These are phyloP conservation scores for Phytophthora niederhauseri DNA, from an alignment of 352 stramenopile species.

Conservation along the genomic window DNA sequence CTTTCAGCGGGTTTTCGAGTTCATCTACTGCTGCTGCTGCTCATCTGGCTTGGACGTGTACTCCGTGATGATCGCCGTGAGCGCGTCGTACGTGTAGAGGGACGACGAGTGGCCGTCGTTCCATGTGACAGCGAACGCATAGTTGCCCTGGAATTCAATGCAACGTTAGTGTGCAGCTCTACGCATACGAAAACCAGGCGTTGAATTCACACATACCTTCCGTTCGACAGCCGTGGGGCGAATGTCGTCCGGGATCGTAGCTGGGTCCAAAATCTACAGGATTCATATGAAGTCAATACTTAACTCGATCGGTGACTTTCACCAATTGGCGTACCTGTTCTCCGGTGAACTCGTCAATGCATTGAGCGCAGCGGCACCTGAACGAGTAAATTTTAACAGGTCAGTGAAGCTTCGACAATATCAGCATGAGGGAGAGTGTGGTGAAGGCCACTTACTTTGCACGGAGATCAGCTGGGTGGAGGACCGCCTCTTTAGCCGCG, in stretches of 20 bases:
- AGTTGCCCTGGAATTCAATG: slow-evolving; percentile 90
- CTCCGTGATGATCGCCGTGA: slow-evolving; percentile 68
- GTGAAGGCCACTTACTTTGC: slow-evolving; percentile 45
- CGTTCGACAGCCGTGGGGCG: slow-evolving; percentile 81
- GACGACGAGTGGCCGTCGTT: slow-evolving; percentile 96
- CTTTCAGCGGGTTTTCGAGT: not conserved
- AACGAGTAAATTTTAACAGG: not conserved
- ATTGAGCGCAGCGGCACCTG: slow-evolving; percentile 86
- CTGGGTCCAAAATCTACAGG: slow-evolving; percentile 70
- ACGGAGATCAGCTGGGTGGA: slow-evolving; percentile 78
- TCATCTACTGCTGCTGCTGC: slow-evolving; percentile 3
- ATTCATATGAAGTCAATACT: slow-evolving; percentile 1
- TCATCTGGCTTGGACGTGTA: slow-evolving; percentile 22
- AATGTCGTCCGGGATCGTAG: slow-evolving; percentile 78
- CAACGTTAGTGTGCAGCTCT: slow-evolving; percentile 4
- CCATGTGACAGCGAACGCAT: slow-evolving; percentile 98
- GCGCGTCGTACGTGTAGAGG: slow-evolving; percentile 96
- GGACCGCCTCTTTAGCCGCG: slow-evolving; percentile 73
- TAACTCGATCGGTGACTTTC: not conserved
- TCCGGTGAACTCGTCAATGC: slow-evolving; percentile 89
- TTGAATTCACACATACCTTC: slow-evolving; percentile 53
- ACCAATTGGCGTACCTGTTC: slow-evolving; percentile 51
- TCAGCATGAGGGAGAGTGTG: not conserved
- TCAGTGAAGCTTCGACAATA: not conserved
- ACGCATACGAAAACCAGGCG: not conserved